phyloP scores from a whole-genome alignment of 2,329 filamentous ascomycete genomes.

The Colletotrichum australisinense region DNA sequence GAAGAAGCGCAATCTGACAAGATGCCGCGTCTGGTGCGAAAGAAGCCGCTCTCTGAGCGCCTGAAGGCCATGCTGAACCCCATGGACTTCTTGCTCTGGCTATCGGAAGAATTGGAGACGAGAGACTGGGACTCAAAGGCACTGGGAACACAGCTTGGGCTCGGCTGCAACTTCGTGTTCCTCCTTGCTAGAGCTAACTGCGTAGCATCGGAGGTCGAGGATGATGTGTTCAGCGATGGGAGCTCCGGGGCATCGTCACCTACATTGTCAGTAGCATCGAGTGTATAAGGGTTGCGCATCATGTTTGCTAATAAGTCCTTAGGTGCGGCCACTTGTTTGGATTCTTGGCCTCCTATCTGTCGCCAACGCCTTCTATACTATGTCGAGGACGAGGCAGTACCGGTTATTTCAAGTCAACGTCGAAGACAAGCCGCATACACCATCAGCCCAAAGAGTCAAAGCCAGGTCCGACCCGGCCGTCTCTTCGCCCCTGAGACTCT shows the following conservation, averaged over 20 bases:
- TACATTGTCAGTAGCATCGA: conserved; percentile 58
- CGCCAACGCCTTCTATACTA: conserved; percentile 83
- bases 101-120: conserved; percentile 92
- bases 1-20: conserved; percentile 42
- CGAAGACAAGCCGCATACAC: conserved; percentile 79
- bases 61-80: conserved; percentile 85
- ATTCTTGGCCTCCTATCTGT: conserved; percentile 74
- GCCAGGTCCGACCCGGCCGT: conserved; percentile 85
- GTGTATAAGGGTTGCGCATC: conserved; percentile 15
- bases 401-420: conserved; percentile 90
- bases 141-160: conserved; percentile 80
- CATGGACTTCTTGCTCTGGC: conserved; percentile 89
- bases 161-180: conserved; percentile 82
- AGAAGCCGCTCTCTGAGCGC: conserved; percentile 82
- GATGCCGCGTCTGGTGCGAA: conserved; percentile 85
- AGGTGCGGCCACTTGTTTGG: conserved; percentile 80
- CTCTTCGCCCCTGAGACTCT: conserved; percentile 81
- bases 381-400: conserved; percentile 86
- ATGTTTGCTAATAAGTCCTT: conserved; percentile 27
- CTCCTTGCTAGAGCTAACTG: conserved; percentile 86
- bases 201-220: conserved; percentile 62
- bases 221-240: conserved; percentile 88
- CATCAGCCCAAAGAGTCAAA: conserved; percentile 87
- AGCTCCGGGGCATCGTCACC: conserved; percentile 73
- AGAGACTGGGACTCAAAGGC: conserved; percentile 89